Conservation (phyloP, 768 basidiomycete species). For the Holtermannia corniformis region DNA sequence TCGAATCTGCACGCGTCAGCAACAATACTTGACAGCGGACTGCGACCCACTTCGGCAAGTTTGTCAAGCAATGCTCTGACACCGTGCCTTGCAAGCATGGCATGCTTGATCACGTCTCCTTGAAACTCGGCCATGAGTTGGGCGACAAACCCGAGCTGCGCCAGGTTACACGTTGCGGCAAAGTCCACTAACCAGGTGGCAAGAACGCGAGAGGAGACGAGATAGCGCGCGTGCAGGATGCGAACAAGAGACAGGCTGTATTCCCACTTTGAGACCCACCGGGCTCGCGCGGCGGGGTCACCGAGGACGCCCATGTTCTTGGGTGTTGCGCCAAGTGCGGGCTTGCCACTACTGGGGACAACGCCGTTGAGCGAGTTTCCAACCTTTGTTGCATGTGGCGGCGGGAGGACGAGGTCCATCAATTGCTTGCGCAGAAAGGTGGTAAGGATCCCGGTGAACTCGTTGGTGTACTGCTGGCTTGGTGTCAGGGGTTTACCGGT, state of each 20-base stretch:
- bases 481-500: neutral
- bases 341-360: neutral
- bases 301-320: constrained; percentile 13
- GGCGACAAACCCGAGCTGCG: constrained; percentile 26
- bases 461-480: constrained; percentile 12
- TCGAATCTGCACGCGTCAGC: constrained; percentile 12
- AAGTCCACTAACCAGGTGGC: constrained; percentile 24
- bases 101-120: constrained; percentile 18
- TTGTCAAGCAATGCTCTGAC: constrained; percentile 20
- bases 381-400: neutral
- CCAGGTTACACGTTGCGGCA: constrained; percentile 20
- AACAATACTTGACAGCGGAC: neutral
- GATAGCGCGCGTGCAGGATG: constrained; percentile 16
- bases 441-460: constrained; percentile 30
- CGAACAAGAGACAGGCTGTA: constrained; percentile 24
- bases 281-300: constrained; percentile 19
- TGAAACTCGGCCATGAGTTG: constrained; percentile 22
- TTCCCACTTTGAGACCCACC: constrained; percentile 32
- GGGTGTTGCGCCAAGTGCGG: neutral
- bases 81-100: constrained; percentile 18
- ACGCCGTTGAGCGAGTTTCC: neutral
- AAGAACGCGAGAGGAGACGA: constrained; percentile 22
- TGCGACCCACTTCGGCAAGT: constrained; percentile 18
- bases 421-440: constrained; percentile 30
- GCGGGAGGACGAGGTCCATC: constrained; percentile 22